Conservation (phyloP, 306 rosid genomes). For the Cucurbita pepo region DNA sequence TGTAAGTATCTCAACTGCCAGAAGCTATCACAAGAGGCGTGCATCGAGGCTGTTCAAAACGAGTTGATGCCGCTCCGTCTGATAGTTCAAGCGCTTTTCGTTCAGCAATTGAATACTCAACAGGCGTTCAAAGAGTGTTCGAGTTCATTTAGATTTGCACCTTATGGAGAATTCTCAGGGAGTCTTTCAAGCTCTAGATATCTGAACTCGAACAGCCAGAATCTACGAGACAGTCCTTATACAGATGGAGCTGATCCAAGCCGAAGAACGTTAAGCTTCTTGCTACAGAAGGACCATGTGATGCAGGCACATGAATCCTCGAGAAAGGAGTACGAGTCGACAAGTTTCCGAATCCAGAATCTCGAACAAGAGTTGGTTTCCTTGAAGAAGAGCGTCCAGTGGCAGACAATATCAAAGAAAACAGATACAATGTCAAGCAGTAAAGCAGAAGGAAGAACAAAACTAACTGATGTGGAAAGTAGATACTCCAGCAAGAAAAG, state of each 20-base stretch:
- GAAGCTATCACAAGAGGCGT: constrained; percentile 60
- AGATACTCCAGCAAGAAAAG: constrained; percentile 38
- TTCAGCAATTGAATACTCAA: constrained; percentile 68
- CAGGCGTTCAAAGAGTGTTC: constrained; percentile 78
- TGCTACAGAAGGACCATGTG: constrained; percentile 35
- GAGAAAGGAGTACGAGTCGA: constrained; percentile 52
- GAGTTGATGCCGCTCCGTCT: constrained; percentile 77
- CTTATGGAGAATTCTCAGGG: constrained; percentile 49
- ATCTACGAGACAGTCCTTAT: constrained; percentile 40
- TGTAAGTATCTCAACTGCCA: constrained; percentile 70
- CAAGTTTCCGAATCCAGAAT: constrained; percentile 71
- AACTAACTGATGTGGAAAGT: constrained; percentile 29
- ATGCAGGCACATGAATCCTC: constrained; percentile 36
- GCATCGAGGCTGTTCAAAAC: constrained; percentile 89
- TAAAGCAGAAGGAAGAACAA: constrained; percentile 19
- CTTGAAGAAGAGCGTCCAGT: constrained; percentile 48
- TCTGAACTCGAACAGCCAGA: constrained; percentile 45
- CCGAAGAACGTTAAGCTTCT: constrained; percentile 42
- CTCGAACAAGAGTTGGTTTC: constrained; percentile 65
- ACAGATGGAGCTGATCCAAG: constrained; percentile 37
- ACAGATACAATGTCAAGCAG: constrained; percentile 19
- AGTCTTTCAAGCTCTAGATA: constrained; percentile 48
- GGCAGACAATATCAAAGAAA: constrained; percentile 36
- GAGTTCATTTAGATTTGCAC: constrained; percentile 48
- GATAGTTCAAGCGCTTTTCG: constrained; percentile 76